Evolutionary conservation across 371 early-diverging fungal species (phyloP).

Genomic region (Mortierella sp.): DNA sequence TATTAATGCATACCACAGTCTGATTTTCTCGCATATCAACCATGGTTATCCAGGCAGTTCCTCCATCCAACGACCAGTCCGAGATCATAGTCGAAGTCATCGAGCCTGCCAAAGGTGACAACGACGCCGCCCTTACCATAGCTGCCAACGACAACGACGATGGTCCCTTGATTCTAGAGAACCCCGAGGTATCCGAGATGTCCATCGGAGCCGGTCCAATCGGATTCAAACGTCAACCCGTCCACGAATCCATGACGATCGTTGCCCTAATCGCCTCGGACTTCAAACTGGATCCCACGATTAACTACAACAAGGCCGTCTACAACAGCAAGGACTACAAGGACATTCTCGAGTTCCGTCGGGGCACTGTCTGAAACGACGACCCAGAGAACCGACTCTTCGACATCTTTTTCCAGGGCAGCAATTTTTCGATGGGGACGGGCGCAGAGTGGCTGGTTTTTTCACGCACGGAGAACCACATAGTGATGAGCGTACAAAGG

Average conservation of each 20-base stretch:
- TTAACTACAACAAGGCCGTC: constrained; percentile 11
- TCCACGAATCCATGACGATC: constrained; percentile 12
- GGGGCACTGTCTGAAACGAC: constrained; percentile 14
- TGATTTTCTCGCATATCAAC: too few relatives aligned
- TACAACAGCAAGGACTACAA: constrained; percentile 4
- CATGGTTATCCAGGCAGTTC: too few relatives aligned
- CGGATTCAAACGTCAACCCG: constrained; percentile 3
- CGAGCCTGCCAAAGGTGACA: too few relatives aligned
- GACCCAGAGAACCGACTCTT: constrained; percentile 7
- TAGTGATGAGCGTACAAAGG: constrained; percentile 1
- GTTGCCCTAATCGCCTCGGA: constrained; percentile 13
- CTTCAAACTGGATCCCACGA: constrained; percentile 6
- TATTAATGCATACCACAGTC: too few relatives aligned
- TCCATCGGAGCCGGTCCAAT: constrained; percentile 1
- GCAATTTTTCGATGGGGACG: too few relatives aligned
- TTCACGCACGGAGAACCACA: background rate
- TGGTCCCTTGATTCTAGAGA: background rate
- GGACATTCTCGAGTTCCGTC: constrained; percentile 6
- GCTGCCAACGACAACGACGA: background rate
- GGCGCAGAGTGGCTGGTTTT: background rate
- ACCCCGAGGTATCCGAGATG: background rate
- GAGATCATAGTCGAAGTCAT: too few relatives aligned
- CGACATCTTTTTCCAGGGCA: constrained; percentile 3
- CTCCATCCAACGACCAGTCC: too few relatives aligned
- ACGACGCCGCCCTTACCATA: too few relatives aligned